Base-by-base conservation (phyloP, 2,329 filamentous ascomycete species). In the Talaromyces islandicus region DNA sequence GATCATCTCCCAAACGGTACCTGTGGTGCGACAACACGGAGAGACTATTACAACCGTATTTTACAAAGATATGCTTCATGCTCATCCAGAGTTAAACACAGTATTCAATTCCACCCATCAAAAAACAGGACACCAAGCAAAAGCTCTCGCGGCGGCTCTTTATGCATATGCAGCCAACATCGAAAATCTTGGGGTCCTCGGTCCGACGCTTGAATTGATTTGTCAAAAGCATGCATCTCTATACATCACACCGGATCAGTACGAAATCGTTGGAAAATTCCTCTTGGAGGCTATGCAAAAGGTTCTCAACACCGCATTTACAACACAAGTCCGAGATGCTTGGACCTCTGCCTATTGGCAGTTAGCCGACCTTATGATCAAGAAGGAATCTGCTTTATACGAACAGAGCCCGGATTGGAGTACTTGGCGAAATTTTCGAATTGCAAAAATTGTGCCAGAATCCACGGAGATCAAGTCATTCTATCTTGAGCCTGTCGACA, bases 221-320 rank as follows among this genome's bases (percentile, higher is more conserved):
- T 88, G 86, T 71, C 84, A 91, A 71, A 91, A 91, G 74, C 89
- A 92, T 71, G 88, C 83, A 61, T 88, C 85, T 0, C 79, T 92
- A 1, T 85, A 84, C 66, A 85, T 92, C 69, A 78, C 78, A 59
- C 83, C 88, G 0, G 85, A 88, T 43, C 85, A 91, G 63, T 92
- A 91, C 72, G 79, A 81, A 35, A 83, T 90, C 50, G 88, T 92
- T 3, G 88, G 86, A 59, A 84, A 84, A 67, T 85, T 88, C 68
- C 80, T 92, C 12, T 79, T 92, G 50, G 79, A 81, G 27, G 86
- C 88, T 1, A 89, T 92, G 75, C 81, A 79, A 25, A 79, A 84
- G 50, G 83, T 91, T 0, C 81, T 92, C 1, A 88, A 88, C 4
- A 80, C 81, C 0, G 88, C 83, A 24, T 84, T 88, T 75, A 91